Base-by-base conservation (phyloP, 148 eudicot genomes). In the Rhododendron williamsianum region DNA sequence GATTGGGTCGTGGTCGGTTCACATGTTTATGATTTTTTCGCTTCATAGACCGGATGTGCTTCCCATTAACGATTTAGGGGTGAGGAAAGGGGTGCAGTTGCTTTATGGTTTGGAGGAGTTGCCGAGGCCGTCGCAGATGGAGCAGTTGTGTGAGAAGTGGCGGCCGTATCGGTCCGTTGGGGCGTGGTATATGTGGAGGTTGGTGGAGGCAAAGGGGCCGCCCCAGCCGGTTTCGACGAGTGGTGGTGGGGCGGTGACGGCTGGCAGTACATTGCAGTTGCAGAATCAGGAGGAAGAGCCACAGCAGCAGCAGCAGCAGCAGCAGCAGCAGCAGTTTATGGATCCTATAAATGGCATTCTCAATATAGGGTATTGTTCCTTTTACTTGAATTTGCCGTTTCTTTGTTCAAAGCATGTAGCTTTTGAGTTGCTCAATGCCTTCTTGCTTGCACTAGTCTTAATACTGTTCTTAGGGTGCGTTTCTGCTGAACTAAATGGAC, bases 1-100 rank as follows among this genome's bases (percentile, higher is more conserved):
- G 2, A 92, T 92, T 80, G 94, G 94, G 4, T 90, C 93, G 0
- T 92, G 94, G 94, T 91, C 93, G 7, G 94, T 92, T 48, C 94
- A 92, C 41, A 92, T 92, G 94, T 92, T 92, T 49, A 91, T 92
- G 92, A 91, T 92, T 12, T 92, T 91, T 65, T 90, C 94, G 0
- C 77, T 92, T 63, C 93, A 92, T 72, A 86, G 94, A 25, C 94
- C 94, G 0, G 92, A 92, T 63, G 94, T 92, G 60, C 85, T 92
- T 49, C 94, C 94, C 1, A 90, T 90, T 60, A 91, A 90, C 43
- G 94, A 92, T 80, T 87, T 92, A 11, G 92, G 91, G 71, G 81
- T 92, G 79, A 83, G 94, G 51, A 92, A 92, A 56, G 94, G 93
- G 16, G 94, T 91, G 5, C 93, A 91, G 74, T 36, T 90, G 87